Percentiles rank a stretch among this genome's conserved stretches.
These are phyloP conservation scores for Fusarium subglutinans DNA, from an alignment of 2,329 filamentous ascomycete genomes.

Conservation along the genomic window DNA sequence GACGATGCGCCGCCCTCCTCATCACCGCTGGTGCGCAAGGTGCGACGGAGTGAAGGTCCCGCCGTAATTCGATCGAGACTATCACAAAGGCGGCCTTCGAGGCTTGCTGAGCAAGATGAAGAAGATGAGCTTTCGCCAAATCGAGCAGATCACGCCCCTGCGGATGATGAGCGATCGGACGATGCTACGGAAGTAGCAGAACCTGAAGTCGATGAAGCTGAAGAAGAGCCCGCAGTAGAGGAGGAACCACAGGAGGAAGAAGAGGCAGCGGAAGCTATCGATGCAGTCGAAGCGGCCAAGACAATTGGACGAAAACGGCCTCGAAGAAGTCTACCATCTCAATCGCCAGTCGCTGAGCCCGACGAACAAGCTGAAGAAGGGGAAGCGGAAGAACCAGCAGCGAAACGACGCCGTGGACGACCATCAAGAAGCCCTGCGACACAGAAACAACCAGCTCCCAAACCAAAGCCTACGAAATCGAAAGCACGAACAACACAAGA, in stretches of 20 bases:
- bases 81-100: slow-evolving; percentile 35
- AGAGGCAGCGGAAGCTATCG: slow-evolving; percentile 54
- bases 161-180: slow-evolving; percentile 24
- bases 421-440: slow-evolving; percentile 52
- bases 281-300: slow-evolving; percentile 54
- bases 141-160: slow-evolving; percentile 1
- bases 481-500: slow-evolving; percentile 33
- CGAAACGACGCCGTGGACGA: slow-evolving; percentile 51
- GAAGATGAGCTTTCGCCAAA: slow-evolving; percentile 50
- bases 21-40: slow-evolving; percentile 57
- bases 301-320: slow-evolving; percentile 55
- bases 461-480: slow-evolving; percentile 29
- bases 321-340: slow-evolving; percentile 49
- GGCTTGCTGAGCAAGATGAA: slow-evolving; percentile 31
- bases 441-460: slow-evolving; percentile 51
- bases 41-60: slow-evolving; percentile 47
- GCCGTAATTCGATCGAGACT: slow-evolving; percentile 46
- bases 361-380: slow-evolving; percentile 42
- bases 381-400: slow-evolving; percentile 43
- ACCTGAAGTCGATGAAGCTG: slow-evolving; percentile 1
- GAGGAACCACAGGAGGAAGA: slow-evolving; percentile 35
- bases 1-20: slow-evolving; percentile 45
- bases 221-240: slow-evolving; percentile 36
- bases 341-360: slow-evolving; percentile 55
- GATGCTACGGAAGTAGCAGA: slow-evolving; percentile 1